Conservation (phyloP, 2,329 filamentous ascomycete species). For the Stachybotrys echinatus region DNA sequence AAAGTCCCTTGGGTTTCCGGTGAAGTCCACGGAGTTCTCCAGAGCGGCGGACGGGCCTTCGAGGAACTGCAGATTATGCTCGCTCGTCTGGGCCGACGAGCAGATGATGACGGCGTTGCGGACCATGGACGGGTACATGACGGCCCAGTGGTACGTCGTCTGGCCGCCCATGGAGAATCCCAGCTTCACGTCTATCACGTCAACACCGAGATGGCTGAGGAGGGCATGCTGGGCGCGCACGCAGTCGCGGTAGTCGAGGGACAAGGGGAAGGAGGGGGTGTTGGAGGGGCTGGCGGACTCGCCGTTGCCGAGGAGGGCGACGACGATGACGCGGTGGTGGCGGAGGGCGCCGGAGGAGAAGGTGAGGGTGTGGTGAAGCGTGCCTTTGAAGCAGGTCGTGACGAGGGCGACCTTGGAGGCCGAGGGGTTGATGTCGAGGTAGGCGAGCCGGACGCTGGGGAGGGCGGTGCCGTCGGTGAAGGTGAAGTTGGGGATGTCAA, state of each 20-base stretch:
- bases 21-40: conserved; percentile 24
- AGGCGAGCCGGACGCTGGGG: conserved; percentile 20
- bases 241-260: conserved; percentile 35
- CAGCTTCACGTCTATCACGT: conserved; percentile 31
- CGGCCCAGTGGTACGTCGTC: conserved; percentile 39
- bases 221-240: conserved; percentile 35
- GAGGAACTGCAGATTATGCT: conserved; percentile 41
- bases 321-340: conserved; percentile 36
- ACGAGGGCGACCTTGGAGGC: conserved; percentile 39
- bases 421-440: conserved; percentile 15
- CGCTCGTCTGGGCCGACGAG: conserved; percentile 36
- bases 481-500: too few relatives aligned
- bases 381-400: conserved; percentile 50
- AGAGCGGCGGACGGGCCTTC: conserved; percentile 40
- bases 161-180: conserved; percentile 48
- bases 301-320: conserved; percentile 41
- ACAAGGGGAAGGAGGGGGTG: conserved; percentile 28
- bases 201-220: conserved; percentile 27
- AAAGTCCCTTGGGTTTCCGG: conserved; percentile 14
- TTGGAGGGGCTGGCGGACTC: conserved; percentile 43
- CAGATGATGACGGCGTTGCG: conserved; percentile 36
- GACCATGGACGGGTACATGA: conserved; percentile 36
- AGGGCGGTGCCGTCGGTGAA: too few relatives aligned
- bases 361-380: conserved; percentile 41
- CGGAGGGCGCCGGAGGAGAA: conserved; percentile 37